These are phyloP conservation scores for Rhexocercosporidium sp. DNA, from an alignment of 2,329 filamentous ascomycete genomes.

Conservation along the genomic window DNA sequence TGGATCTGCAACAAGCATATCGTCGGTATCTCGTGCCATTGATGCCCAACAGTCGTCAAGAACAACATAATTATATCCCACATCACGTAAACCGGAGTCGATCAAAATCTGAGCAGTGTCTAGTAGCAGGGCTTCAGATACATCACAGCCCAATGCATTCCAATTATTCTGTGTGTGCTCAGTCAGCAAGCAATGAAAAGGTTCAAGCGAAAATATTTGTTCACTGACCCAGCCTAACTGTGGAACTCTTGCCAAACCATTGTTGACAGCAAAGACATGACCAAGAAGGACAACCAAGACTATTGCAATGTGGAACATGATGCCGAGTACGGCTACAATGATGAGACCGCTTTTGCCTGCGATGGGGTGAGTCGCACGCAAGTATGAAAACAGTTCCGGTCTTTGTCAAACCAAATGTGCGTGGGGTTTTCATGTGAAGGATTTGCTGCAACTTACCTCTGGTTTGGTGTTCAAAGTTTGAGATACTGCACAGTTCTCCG, in stretches of 20 bases:
- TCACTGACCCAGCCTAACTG: constrained; percentile 47
- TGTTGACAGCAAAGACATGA: constrained; percentile 38
- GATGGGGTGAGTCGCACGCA: background rate
- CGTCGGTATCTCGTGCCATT: constrained; percentile 39
- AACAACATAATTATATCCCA: constrained; percentile 61
- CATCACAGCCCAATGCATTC: constrained; percentile 57
- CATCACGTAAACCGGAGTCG: constrained; percentile 52
- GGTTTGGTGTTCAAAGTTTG: no score
- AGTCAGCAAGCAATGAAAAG: background rate
- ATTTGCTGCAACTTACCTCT: no score
- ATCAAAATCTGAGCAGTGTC: constrained; percentile 51
- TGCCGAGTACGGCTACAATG: background rate
- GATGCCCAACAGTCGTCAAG: constrained; percentile 55
- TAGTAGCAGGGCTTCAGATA: constrained; percentile 53
- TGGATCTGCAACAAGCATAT: constrained; percentile 43
- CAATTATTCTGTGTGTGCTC: constrained; percentile 40
- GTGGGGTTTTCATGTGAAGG: no score
- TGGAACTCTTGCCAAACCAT: constrained; percentile 45
- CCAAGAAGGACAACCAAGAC: constrained; percentile 1
- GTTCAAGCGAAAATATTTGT: background rate
- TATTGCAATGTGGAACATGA: background rate
- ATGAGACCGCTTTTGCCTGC: background rate
- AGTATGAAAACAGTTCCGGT: no score
- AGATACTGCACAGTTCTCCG: no score
- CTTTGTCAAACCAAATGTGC: no score